Evolutionary conservation across 345 rosid species (phyloP), one percentile per base, ranked within the genome.

Genomic region (Aquilaria sinensis): DNA sequence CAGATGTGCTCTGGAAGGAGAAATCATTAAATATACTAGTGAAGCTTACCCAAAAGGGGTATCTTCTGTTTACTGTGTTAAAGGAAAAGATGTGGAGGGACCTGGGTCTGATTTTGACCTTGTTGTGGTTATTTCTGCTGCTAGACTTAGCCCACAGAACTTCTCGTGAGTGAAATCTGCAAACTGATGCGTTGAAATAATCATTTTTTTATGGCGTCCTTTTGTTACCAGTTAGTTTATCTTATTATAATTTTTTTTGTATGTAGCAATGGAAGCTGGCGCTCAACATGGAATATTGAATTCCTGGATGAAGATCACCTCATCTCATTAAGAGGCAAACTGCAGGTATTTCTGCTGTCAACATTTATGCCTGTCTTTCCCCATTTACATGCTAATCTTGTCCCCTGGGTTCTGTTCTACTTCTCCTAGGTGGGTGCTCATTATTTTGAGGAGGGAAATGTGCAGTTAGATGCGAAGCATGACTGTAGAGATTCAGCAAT

Each of bases 391-490:
- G 14, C 15, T 62, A 47, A 64, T 48, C 45, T 41, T 30, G 2
- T 50, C 46, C 30, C 31, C 51, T 51, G 49, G n/a, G 12, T 31
- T 32, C 13, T 48, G 47, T 30, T 56, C 49, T 6, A 53, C 66
- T 59, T 47, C 57, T 64, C 63, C 60, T 70, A 90, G 99, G 99
- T 94, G 69, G 92, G 78, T 33, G 97, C 97, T 37, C 99, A 94
- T 78, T 94, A 91, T 76, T 94, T 91, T 72, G 99, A 94, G 72
- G 97, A 94, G 81, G 97, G 99, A 65, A 94, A 94, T 83, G 99
- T 94, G 67, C 96, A 94, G 72, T 77, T 91, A 79, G 96, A 88
- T 70, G 88, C 99, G 50, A 81, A 82, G 68, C 85, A 91, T 66
- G 97, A 90, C 64, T 86, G 90, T 67, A 73, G 80, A 73, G 96